Evolutionary conservation across 2,329 filamentous ascomycete species (phyloP).

Genomic region (Teratosphaeria viscida): DNA sequence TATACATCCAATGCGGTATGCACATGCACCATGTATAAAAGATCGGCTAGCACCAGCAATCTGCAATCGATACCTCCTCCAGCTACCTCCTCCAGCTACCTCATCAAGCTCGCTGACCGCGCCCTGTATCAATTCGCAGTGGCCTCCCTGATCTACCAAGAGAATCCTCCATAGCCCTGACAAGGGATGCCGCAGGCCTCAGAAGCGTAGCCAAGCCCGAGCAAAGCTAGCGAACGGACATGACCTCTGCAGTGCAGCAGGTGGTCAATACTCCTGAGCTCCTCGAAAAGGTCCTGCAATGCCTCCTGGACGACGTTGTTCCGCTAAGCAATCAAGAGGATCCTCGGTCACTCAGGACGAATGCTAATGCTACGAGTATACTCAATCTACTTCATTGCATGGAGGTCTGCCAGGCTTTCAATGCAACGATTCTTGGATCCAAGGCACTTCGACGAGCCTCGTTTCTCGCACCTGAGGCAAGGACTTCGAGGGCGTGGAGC

Average conservation of each 20-base stretch:
- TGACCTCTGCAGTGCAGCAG: constrained; percentile 1
- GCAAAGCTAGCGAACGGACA: background rate
- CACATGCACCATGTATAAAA: no score
- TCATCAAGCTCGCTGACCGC: no score
- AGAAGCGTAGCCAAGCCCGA: background rate
- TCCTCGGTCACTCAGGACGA: constrained; percentile 11
- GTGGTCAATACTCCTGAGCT: constrained; percentile 14
- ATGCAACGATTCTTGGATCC: constrained; percentile 8
- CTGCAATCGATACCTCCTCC: background rate
- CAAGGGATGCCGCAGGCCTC: no score
- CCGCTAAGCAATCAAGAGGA: constrained; percentile 10
- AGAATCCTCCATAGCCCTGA: no score
- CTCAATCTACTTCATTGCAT: constrained; percentile 6
- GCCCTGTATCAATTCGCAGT: no score
- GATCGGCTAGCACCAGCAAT: background rate
- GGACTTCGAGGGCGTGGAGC: constrained; percentile 4
- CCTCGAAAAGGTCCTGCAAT: constrained; percentile 12
- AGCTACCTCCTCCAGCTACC: background rate
- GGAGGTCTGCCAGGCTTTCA: constrained; percentile 11
- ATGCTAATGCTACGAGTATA: constrained; percentile 6
- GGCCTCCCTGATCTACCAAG: no score
- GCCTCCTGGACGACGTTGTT: constrained; percentile 5
- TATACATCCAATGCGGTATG: no score
- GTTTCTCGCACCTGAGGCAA: constrained; percentile 9
- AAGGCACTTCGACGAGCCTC: constrained; percentile 8